Evolutionary conservation across 257 asterid genomes (phyloP).

Genomic region (Solanum chiquidenum): DNA sequence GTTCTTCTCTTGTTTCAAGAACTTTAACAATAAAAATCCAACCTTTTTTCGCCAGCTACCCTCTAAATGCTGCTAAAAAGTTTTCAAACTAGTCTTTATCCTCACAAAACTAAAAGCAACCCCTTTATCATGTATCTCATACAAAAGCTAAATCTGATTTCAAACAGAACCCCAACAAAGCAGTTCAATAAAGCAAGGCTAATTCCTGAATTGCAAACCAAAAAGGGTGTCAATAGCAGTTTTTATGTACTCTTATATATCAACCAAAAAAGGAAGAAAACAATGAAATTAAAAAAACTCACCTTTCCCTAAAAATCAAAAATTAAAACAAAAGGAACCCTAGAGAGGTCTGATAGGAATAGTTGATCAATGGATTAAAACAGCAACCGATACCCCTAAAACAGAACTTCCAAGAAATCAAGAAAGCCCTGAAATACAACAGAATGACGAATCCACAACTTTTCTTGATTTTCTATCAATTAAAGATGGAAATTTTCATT

Average conservation of each 20-base stretch:
- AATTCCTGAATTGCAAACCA: not conserved
- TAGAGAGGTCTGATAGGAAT: not conserved
- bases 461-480: not conserved
- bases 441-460: not conserved
- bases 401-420: not conserved
- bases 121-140: not conserved
- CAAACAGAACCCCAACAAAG: not conserved
- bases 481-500: not conserved
- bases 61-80: not conserved
- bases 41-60: not conserved
- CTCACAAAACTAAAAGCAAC: not conserved
- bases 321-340: not conserved
- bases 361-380: not conserved
- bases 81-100: not conserved
- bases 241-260: not conserved
- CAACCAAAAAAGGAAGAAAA: not conserved
- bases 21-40: not conserved
- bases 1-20: not conserved
- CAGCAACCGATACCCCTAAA: not conserved
- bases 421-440: not conserved
- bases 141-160: not conserved
- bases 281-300: not conserved
- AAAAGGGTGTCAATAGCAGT: not conserved
- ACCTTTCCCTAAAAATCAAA: not conserved
- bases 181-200: not conserved